These are phyloP conservation scores for Collybia sordida DNA, from an alignment of 768 basidiomycete genomes.

Conservation along the genomic window DNA sequence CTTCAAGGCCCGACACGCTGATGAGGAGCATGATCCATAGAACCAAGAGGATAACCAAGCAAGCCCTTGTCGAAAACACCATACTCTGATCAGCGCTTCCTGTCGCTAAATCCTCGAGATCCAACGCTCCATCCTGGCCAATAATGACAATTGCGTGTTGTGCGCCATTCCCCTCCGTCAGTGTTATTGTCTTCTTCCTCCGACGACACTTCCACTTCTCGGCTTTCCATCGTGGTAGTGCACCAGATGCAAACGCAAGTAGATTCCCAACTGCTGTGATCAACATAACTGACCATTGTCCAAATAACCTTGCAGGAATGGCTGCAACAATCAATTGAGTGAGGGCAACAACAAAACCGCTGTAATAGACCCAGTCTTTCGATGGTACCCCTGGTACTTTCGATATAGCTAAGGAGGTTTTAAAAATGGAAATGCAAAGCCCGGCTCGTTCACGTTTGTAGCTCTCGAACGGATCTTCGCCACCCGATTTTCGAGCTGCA, in stretches of 20 bases:
- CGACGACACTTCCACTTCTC: conserved; percentile 27
- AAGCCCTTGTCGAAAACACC: background rate
- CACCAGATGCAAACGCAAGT: conserved; percentile 19
- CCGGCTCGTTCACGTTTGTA: no score
- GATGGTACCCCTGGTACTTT: conserved; percentile 16
- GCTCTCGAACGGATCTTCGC: no score
- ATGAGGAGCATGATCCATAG: background rate
- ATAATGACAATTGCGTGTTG: conserved; percentile 26
- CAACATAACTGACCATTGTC: conserved; percentile 27
- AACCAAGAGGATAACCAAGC: background rate
- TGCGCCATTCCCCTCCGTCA: conserved; percentile 29
- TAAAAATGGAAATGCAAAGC: background rate
- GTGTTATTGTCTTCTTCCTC: conserved; percentile 18
- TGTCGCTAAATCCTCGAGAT: conserved; percentile 28
- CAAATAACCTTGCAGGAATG: conserved; percentile 21
- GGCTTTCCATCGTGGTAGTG: conserved; percentile 27
- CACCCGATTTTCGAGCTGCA: background rate
- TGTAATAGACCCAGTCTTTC: conserved; percentile 25
- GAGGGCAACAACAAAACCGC: conserved; percentile 20
- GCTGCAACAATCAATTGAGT: conserved; percentile 26
- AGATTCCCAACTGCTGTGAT: conserved; percentile 25
- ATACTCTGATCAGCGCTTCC: conserved; percentile 1
- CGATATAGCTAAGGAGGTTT: background rate
- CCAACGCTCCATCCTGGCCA: conserved; percentile 21
- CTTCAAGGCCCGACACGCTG: conserved; percentile 1